Evolutionary conservation across 352 stramenopile species (phyloP), one percentile per base, ranked within the genome.

Genomic region (Hyaloperonospora arabidopsidis): DNA sequence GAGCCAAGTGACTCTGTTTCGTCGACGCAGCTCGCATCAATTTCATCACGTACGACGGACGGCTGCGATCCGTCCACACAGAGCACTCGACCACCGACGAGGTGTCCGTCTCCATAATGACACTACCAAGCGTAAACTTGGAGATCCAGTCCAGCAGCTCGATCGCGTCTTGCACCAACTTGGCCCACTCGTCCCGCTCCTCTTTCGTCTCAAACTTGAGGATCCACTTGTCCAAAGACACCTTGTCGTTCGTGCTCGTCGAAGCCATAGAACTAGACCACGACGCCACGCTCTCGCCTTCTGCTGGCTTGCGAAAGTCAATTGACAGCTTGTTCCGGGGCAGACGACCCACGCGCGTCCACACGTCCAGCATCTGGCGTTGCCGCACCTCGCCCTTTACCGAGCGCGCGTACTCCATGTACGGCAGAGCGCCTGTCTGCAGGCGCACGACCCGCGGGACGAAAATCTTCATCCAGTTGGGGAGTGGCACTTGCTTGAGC

Each of bases 381-480:
- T 88, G 72, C 10, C 78, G 78, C 52, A 86, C 66, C 40, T 75
- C 62, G 21, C 78, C 72, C 22, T 68, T 60, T 45, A 80, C 72
- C 7, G 67, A 76, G 29, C 77, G 74, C 12, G 67, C 57, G 61
- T 87, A 86, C 59, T 87, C 74, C 61, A 87, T 78, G 55, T 70
- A 87, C 23, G 77, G 77, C 40, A 81, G 60, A 0, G 73, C 68
- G 36, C 77, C 77, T 5, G 67, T 83, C 62, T 86, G 75, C 32
- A 87, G 61, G 10, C 71, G 69, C 39, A 87, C 71, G 43, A 84
- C 44, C 49, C 77, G 74, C 5, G 73, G 74, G 49, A 86, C 72
- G 56, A 86, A 87, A n/a, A 87, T 74, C 52, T 85, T 86, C 67
- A 87, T 83, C 77, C 77, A 87, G 57, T 85, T 61, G 14, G 76